Conservation (phyloP, 2,329 filamentous ascomycete genomes). For the Penicillium rolfsii region DNA sequence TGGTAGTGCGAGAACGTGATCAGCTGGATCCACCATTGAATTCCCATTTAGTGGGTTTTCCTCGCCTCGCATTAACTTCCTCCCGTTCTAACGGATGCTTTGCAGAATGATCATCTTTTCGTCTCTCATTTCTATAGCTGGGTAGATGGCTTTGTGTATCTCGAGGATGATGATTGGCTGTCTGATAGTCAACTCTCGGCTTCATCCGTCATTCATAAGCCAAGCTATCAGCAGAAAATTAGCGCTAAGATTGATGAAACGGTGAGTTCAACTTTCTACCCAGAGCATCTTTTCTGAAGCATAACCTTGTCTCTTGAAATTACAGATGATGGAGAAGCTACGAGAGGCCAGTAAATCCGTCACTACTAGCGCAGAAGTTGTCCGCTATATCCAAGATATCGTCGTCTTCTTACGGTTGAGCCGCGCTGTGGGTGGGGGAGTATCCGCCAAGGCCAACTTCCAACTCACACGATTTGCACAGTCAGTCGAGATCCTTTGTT, state of each 20-base stretch:
- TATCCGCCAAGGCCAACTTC: slow-evolving; percentile 76
- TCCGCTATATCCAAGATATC: slow-evolving; percentile 84
- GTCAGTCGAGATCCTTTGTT: slow-evolving; percentile 36
- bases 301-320: background rate
- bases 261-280: slow-evolving; percentile 21
- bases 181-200: slow-evolving; percentile 41
- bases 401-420: slow-evolving; percentile 85
- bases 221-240: slow-evolving; percentile 24
- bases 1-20: slow-evolving; percentile 55
- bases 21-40: slow-evolving; percentile 41
- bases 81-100: slow-evolving; percentile 7
- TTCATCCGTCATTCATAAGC: slow-evolving; percentile 43
- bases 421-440: slow-evolving; percentile 76
- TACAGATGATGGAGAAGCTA: slow-evolving; percentile 59
- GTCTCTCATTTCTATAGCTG: slow-evolving; percentile 83
- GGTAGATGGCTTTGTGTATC: slow-evolving; percentile 71
- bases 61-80: background rate
- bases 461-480: slow-evolving; percentile 72
- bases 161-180: slow-evolving; percentile 63
- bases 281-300: background rate
- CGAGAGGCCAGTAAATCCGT: slow-evolving; percentile 62
- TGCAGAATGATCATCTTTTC: slow-evolving; percentile 77
- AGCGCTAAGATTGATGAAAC: slow-evolving; percentile 28
- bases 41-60: slow-evolving; percentile 44
- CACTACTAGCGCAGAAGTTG: slow-evolving; percentile 73